A percentile compares a stretch with the other conserved stretches of the same genome.
phyloP scores from a whole-genome alignment of 164 flowering plant species.

The Brasenia schreberi region DNA sequence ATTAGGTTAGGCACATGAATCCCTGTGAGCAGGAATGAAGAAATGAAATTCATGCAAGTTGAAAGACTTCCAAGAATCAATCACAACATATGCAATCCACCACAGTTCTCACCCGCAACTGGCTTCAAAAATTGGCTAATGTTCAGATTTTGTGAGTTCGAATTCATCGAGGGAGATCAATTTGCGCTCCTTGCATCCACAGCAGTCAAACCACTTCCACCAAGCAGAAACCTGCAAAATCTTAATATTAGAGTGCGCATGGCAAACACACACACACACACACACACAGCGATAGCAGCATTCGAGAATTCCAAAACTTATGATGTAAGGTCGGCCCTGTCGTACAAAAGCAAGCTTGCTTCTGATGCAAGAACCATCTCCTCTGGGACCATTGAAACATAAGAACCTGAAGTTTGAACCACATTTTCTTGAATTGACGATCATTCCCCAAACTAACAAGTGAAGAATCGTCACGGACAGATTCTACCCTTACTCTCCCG shows the following conservation, averaged over 20 bases:
- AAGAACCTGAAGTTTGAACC: slow-evolving; percentile 79
- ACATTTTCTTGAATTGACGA: slow-evolving; percentile 8
- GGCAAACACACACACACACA: too few species aligned
- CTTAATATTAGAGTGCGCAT: too few species aligned
- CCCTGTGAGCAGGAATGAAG: too few species aligned
- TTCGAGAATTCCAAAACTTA: not conserved
- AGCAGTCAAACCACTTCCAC: not conserved
- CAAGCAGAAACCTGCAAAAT: not conserved
- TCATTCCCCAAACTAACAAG: not conserved
- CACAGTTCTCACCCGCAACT: too few species aligned
- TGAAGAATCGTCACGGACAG: not conserved
- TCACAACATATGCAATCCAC: too few species aligned
- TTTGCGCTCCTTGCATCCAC: not conserved
- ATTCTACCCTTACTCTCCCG: slow-evolving; percentile 31
- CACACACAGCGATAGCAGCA: not conserved
- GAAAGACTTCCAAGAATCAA: too few species aligned
- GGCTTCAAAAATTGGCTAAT: too few species aligned
- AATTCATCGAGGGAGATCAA: too few species aligned
- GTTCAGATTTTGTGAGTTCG: too few species aligned
- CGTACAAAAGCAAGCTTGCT: slow-evolving; percentile 85
- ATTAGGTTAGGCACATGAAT: too few species aligned
- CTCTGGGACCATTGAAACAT: slow-evolving; percentile 44
- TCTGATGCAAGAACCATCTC: slow-evolving; percentile 65
- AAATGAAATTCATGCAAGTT: too few species aligned
- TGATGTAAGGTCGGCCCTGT: slow-evolving; percentile 15